A percentile compares a stretch with the other conserved stretches of the same genome.
Evolutionary conservation across 306 rosid genomes (phyloP).

Genomic region (Fagus sylvatica): DNA sequence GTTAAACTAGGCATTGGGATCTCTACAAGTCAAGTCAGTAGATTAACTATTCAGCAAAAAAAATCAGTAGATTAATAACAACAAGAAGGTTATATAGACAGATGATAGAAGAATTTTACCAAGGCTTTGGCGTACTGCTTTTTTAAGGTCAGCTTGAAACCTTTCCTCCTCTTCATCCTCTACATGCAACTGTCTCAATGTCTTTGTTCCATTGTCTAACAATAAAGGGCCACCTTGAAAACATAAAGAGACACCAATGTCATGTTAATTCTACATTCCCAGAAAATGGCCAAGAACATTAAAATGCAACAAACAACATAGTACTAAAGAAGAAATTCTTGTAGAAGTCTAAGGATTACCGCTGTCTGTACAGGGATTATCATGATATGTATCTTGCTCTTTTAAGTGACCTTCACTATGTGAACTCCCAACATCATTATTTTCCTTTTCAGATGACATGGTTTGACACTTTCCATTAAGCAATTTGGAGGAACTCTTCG

Average conservation of each 20-base stretch:
- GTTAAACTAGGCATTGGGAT: too few relatives aligned
- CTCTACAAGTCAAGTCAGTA: too few relatives aligned
- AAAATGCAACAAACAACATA: neutral
- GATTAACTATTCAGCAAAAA: too few relatives aligned
- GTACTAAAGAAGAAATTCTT: conserved; percentile 15
- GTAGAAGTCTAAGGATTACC: conserved; percentile 45
- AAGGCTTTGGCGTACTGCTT: conserved; percentile 88
- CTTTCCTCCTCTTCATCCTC: conserved; percentile 87
- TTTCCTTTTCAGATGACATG: conserved; percentile 43
- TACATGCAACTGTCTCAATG: conserved; percentile 49
- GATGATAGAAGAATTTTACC: conserved; percentile 48
- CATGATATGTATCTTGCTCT: conserved; percentile 45
- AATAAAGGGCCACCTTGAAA: conserved; percentile 30
- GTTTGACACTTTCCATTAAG: conserved; percentile 54
- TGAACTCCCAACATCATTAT: conserved; percentile 38
- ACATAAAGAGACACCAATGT: conserved; percentile 23
- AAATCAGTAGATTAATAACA: conserved; percentile 1
- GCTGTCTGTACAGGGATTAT: conserved; percentile 36
- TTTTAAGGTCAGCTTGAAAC: conserved; percentile 90
- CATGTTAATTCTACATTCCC: conserved; percentile 20
- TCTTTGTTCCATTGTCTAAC: conserved; percentile 53
- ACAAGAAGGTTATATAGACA: neutral
- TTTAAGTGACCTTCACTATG: conserved; percentile 36
- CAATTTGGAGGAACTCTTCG: conserved; percentile 55
- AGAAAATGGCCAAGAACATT: conserved; percentile 8